Conservation (phyloP, 2,329 filamentous ascomycete species). For the Bipolaris sorokiniana region DNA sequence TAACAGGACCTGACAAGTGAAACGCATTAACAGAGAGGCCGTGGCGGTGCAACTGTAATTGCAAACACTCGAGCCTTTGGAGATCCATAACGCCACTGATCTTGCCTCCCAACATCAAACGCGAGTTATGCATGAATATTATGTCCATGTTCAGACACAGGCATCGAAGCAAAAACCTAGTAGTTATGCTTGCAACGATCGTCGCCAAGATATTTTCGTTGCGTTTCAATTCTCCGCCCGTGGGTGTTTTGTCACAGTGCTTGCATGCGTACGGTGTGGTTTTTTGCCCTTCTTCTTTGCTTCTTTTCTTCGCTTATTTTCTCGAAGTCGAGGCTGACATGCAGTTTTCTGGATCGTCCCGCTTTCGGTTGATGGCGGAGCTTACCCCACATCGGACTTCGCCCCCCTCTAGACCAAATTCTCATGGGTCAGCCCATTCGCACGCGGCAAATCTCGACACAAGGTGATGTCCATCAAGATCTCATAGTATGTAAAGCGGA, state of each 20-base stretch:
- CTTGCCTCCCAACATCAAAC: constrained; percentile 4
- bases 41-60: constrained; percentile 2
- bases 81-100: constrained; percentile 13
- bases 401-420: background rate
- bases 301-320: constrained; percentile 3
- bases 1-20: constrained; percentile 10
- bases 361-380: constrained; percentile 7
- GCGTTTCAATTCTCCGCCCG: background rate
- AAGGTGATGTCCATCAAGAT: background rate
- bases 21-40: constrained; percentile 5
- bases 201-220: background rate
- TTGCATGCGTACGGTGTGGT: too few species aligned
- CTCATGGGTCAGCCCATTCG: background rate
- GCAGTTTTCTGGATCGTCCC: constrained; percentile 14
- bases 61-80: background rate
- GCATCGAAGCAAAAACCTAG: too few species aligned
- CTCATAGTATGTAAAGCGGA: background rate
- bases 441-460: background rate
- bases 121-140: background rate
- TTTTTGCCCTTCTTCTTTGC: background rate
- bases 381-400: constrained; percentile 7
- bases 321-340: constrained; percentile 7
- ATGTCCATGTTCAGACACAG: background rate
- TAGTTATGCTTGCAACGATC: constrained; percentile 1
- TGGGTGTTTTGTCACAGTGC: too few species aligned